Evolutionary conservation across 306 rosid genomes (phyloP), one percentile per base, ranked within the genome.

Genomic region (Alnus glutinosa): DNA sequence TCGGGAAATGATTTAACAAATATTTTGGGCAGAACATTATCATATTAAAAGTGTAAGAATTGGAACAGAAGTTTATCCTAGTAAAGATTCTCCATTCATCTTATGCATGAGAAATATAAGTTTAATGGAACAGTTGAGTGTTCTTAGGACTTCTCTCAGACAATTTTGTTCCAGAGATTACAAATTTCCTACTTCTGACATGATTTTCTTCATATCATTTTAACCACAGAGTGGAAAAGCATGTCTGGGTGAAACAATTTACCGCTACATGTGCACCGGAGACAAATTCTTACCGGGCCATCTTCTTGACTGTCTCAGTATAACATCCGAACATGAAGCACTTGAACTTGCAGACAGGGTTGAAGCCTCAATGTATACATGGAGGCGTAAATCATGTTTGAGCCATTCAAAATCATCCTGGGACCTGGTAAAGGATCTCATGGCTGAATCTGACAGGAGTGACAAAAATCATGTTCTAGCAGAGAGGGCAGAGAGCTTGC

Each of bases 281-380:
- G 97, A 88, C 79, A 92, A 93, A 80, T 96, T 96, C 85, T 90
- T 89, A 4, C 93, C 96, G 0, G 90, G 88, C 11, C 11, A 84
- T 61, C 90, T 93, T 48, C 92, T 96, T 34, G 90, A 91, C 59
- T 57, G 85, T 75, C 90, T 96, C 70, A 86, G 90, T 57, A 78
- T 93, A 63, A 88, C 87, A 71, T 90, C 96, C 1, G 99, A 96
- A 79, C 99, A 89, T 61, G 99, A 96, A 81, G 99, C 98, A 49
- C 97, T 96, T 18, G 91, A 90, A 79, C 89, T 96, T 48, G 93
- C 96, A 9, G 97, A 96, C 73, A 88, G 80, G 69, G 92, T 91
- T 5, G 98, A 96, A 79, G 88, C 99, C 11, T 96, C 99, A 12
- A 93, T 93, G 99, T 91, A 90, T 83, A 93, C 99, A 63, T 96